Evolutionary conservation across 768 basidiomycete species (phyloP).

Genomic region (Phaffia australis): DNA sequence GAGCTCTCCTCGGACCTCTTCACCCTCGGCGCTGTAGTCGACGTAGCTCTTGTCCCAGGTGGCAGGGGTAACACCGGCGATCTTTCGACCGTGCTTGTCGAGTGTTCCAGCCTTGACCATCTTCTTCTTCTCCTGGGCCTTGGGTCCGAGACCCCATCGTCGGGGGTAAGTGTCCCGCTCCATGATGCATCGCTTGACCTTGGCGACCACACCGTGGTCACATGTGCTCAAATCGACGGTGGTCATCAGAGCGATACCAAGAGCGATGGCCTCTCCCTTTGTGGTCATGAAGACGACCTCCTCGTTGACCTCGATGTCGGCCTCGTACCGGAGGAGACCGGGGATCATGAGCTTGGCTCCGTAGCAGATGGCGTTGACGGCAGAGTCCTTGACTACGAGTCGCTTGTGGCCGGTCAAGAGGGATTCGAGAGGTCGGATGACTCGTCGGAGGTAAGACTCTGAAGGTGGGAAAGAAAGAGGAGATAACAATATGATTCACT

Average conservation of each 20-base stretch:
- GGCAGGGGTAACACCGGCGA: constrained; percentile 73
- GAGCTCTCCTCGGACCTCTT: constrained; percentile 29
- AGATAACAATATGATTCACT: not conserved
- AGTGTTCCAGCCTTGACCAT: constrained; percentile 96
- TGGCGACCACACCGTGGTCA: constrained; percentile 96
- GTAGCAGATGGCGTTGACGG: constrained; percentile 98
- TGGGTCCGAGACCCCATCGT: constrained; percentile 96
- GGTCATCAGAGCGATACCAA: constrained; percentile 94
- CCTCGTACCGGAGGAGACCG: constrained; percentile 89
- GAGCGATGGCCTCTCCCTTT: constrained; percentile 92
- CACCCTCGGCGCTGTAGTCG: constrained; percentile 61
- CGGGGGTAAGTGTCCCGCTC: constrained; percentile 88
- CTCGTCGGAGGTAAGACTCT: constrained; percentile 95
- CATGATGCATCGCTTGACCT: constrained; percentile 99
- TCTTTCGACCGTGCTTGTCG: constrained; percentile 84
- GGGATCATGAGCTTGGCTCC: constrained; percentile 99
- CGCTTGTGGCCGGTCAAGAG: constrained; percentile 93
- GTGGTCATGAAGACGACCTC: constrained; percentile 98
- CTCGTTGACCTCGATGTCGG: constrained; percentile 85
- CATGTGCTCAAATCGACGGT: constrained; percentile 96
- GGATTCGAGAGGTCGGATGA: constrained; percentile 86
- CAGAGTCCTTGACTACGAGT: constrained; percentile 97
- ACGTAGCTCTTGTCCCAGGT: constrained; percentile 89
- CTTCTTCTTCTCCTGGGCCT: constrained; percentile 95
- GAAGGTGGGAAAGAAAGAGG: constrained; percentile 24